Evolutionary conservation across 2,329 filamentous ascomycete species (phyloP), one percentile per base, ranked within the genome.

Genomic region (Dryadomyces quercus-mongolicae): DNA sequence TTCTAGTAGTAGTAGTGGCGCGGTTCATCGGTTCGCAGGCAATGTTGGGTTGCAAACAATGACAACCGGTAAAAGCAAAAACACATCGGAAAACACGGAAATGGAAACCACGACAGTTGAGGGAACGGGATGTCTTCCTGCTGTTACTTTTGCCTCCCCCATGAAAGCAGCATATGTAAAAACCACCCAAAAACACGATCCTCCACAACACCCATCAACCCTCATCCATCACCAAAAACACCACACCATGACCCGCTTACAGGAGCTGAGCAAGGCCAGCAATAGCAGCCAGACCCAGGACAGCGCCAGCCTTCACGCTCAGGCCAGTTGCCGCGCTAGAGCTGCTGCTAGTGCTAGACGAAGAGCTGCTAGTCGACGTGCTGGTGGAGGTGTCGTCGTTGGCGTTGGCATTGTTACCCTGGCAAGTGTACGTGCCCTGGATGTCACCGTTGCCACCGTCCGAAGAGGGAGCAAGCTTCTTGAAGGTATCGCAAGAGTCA

Each of bases 401-500:
- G 66, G 78, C 78, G 47, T 72, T 64, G 51, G 67, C 67, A 64
- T 77, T 74, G 66, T 78, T 71, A 64, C 71, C 71, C 31, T 67
- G 67, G 73, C 80, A 83, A 36, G 62, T 68, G 63, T 67, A 72
- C 59, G 66, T 67, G 60, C 78, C 80, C 67, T 74, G 71, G 59
- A 77, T 68, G 54, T 66, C 56, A 60, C 68, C 68, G 57, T 71
- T 67, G 52, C 67, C 69, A 53, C 70, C 67, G 16, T 67, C 57
- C 59, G 67, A 66, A 38, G 64, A 60, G 47, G 66, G 65, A 34
- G 66, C 62, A 40, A 74, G 65, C 58, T 73, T 64, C 56, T 80
- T 67, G 67, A 86, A 79, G 36, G 65, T 60, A 52, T 69, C 66
- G 75, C 86, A 81, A 25, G 70, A 81, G 55, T 68, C 63, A 56